Conservation (phyloP, 164 flowering plant species). For the Piper longum region DNA sequence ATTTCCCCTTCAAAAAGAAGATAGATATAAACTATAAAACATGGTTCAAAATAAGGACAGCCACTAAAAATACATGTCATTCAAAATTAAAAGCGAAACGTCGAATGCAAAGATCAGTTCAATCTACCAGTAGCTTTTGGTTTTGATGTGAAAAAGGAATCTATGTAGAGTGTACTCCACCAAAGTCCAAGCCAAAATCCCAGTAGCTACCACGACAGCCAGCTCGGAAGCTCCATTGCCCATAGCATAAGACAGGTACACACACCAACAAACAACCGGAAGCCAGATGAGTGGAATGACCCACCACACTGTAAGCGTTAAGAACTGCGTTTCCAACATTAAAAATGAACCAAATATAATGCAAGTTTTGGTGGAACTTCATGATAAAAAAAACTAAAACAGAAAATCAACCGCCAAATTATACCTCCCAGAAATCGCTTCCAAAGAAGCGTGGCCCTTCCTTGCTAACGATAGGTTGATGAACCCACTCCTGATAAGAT, state of each 20-base stretch:
- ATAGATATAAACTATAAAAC: neutral
- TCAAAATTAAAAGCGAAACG: neutral
- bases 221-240: conserved; percentile 36
- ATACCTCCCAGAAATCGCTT: conserved; percentile 83
- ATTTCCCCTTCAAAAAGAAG: conserved; percentile 49
- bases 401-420: neutral
- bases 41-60: too few relatives aligned
- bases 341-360: neutral
- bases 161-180: conserved; percentile 77
- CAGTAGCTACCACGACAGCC: conserved; percentile 28
- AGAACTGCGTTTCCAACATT: neutral
- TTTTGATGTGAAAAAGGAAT: conserved; percentile 83
- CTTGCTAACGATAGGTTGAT: conserved; percentile 78
- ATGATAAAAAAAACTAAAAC: too few relatives aligned
- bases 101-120: neutral
- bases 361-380: neutral
- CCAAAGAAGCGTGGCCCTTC: conserved; percentile 82
- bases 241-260: conserved; percentile 34
- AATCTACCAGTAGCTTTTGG: conserved; percentile 71
- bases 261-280: conserved; percentile 52
- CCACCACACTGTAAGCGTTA: conserved; percentile 31
- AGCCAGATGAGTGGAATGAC: conserved; percentile 65
- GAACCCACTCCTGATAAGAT: conserved; percentile 86
- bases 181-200: conserved; percentile 70
- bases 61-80: neutral